These are phyloP conservation scores for Colletotrichum sp. DNA, from an alignment of 2,329 filamentous ascomycete genomes.

Conservation along the genomic window DNA sequence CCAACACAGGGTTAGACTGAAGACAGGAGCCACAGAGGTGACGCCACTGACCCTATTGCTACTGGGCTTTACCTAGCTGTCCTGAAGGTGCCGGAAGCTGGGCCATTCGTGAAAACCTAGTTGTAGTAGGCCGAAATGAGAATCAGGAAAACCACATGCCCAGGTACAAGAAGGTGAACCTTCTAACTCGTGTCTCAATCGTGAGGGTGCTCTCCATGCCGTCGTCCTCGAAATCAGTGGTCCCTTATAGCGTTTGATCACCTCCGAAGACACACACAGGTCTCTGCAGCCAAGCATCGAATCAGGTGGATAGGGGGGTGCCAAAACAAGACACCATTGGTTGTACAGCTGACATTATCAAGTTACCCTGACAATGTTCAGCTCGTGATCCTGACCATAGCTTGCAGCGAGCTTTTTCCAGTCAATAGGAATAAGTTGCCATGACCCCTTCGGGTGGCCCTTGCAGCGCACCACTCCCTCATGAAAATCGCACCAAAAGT, in stretches of 20 bases:
- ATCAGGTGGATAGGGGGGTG: neutral
- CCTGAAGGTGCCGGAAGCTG: neutral
- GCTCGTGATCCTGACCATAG: constrained; percentile 23
- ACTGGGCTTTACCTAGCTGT: neutral
- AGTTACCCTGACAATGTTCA: constrained; percentile 18
- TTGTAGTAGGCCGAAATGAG: neutral
- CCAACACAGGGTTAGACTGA: neutral
- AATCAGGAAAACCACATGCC: neutral
- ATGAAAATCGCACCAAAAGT: constrained; percentile 48
- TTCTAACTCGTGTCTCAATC: neutral
- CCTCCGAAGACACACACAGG: neutral
- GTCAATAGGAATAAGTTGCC: constrained; percentile 30
- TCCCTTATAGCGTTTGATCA: neutral
- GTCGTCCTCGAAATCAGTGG: neutral
- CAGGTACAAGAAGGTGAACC: neutral
- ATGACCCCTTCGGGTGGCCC: constrained; percentile 1
- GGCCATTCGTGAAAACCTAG: neutral
- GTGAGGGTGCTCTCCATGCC: neutral
- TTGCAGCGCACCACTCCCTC: constrained; percentile 21
- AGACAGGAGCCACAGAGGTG: neutral
- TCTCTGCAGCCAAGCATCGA: neutral
- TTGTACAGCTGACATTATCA: neutral
- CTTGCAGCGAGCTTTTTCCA: constrained; percentile 31
- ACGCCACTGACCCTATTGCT: neutral
- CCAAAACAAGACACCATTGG: neutral